These are phyloP conservation scores for Nicotiana knightiana DNA, from an alignment of 257 asterid species.

Conservation along the genomic window DNA sequence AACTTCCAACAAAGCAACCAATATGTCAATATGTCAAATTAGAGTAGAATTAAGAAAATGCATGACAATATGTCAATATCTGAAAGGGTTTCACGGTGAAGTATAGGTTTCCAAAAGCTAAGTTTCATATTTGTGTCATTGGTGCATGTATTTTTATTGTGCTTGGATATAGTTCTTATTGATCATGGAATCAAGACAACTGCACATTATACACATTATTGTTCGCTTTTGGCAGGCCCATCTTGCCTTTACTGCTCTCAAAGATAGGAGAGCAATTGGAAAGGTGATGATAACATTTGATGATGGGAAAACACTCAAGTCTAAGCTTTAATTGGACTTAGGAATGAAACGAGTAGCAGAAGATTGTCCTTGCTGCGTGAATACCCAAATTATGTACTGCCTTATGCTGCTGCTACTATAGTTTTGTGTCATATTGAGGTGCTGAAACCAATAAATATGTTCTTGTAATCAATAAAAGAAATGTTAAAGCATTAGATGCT, in stretches of 20 bases:
- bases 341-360: neutral
- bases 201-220: neutral
- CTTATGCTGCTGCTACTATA: neutral
- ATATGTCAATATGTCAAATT: neutral
- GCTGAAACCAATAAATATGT: neutral
- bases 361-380: neutral
- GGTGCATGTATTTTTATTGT: neutral
- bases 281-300: constrained; percentile 76
- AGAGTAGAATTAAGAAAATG: neutral
- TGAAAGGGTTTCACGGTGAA: neutral
- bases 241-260: constrained; percentile 74
- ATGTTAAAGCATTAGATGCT: neutral
- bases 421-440: neutral
- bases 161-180: neutral
- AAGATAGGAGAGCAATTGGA: constrained; percentile 87
- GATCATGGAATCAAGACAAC: neutral
- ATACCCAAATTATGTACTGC: neutral
- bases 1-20: neutral
- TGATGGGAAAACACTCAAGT: constrained; percentile 27
- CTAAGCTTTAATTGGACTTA: constrained; percentile 44
- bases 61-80: neutral
- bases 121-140: neutral
- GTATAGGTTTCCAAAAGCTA: neutral
- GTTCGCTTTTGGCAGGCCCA: constrained; percentile 50
- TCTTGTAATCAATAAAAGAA: neutral